A percentile compares a stretch with the other conserved stretches of the same genome.
These are phyloP conservation scores for Lentinula novae-zelandiae DNA, from an alignment of 1,284 basidiomycete species.

Conservation along the genomic window DNA sequence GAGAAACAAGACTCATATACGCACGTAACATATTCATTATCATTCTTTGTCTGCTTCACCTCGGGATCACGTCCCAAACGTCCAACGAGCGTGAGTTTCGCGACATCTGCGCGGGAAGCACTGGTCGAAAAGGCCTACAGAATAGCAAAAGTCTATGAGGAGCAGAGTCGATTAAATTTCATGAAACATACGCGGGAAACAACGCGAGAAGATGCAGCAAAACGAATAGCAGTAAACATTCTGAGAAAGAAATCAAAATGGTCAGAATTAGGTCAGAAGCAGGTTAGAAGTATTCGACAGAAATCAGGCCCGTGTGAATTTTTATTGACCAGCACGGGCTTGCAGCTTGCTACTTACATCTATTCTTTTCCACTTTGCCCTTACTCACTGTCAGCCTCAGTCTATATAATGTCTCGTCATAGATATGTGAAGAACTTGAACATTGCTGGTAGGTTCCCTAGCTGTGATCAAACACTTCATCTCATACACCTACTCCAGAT, in stretches of 20 bases:
- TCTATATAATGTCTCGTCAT: constrained; percentile 75
- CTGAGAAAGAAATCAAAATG: not conserved
- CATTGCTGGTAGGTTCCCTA: constrained; percentile 60
- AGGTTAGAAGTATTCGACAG: no score
- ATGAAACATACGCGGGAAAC: constrained; percentile 44
- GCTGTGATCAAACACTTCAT: not conserved
- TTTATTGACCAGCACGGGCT: no score
- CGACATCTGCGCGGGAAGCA: constrained; percentile 52
- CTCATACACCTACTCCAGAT: constrained; percentile 37
- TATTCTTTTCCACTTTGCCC: constrained; percentile 6
- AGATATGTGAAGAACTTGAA: constrained; percentile 89
- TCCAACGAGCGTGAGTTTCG: constrained; percentile 76
- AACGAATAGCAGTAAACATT: constrained; percentile 51
- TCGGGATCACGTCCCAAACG: constrained; percentile 70
- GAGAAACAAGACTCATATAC: constrained; percentile 24
- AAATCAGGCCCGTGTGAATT: no score
- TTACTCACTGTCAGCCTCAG: not conserved
- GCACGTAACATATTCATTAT: constrained; percentile 74
- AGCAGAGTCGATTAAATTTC: not conserved
- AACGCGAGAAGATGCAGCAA: constrained; percentile 33
- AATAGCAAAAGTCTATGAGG: not conserved
- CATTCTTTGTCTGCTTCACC: constrained; percentile 59
- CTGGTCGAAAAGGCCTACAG: constrained; percentile 68
- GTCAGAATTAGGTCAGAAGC: not conserved
- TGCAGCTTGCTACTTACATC: not conserved